Base-by-base conservation (phyloP, 106 monocot species). In the Dioscorea dumetorum region DNA sequence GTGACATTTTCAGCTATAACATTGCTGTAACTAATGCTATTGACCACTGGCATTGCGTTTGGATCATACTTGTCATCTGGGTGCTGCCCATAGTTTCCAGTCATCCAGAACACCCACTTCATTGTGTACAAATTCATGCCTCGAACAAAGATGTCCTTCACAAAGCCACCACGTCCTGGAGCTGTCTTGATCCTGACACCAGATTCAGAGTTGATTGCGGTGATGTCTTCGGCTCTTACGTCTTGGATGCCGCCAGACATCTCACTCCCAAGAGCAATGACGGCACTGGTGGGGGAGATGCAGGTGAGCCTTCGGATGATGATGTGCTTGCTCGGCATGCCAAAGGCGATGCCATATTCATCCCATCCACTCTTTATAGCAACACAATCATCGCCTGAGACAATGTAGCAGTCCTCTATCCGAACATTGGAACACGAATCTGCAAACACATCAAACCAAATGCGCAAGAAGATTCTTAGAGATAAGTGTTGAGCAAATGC, bases 101-200 rank as follows among this genome's bases (percentile, higher is more conserved):
- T 74, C 79, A 79, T 79, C 79, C 79, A 74, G 49, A 79, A 79
- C 5, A 67, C 73, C 73, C 73, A 79, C 68, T 79, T 79, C 79
- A 79, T 74, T 17, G 79, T 79, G n/a, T 74, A 22, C 63, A 79
- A 31, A 8, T 8, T 24, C 73, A 79, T 64, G 34, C 69, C 32
- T 18, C 49, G 9, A 14, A 79, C 68, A 48, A 57, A 79, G 5
- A 79, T 48, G 58, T 79, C 73, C 69, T 50, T 73, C 17, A 79
- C 69, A 49, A 49, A 79, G 13, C 62, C 79, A 15, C 79, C 79
- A 11, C 79, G 22, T 4, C 79, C 79, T 5, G 74, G 24, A 10
- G 79, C 68, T 0, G 73, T 73, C 57, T 79, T 79, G 61, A 68
- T 70, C 34, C 79, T 50, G 32, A 79, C 69, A 3, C 73, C 79